phyloP scores from a whole-genome alignment of 441 rosid species.

The Geranium incanum region DNA sequence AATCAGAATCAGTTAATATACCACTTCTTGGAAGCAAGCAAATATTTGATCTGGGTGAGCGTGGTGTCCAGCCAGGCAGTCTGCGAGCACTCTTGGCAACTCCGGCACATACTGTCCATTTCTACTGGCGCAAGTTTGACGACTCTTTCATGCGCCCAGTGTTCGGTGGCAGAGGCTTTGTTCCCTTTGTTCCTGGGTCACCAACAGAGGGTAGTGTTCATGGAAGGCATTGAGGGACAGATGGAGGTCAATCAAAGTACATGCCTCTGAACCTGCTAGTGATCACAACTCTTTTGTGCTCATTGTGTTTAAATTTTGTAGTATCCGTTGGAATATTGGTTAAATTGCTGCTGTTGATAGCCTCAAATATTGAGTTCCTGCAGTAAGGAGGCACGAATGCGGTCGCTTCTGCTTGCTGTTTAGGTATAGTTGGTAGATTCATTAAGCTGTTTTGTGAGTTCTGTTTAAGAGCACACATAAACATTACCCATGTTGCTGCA shows the following conservation, averaged over 20 bases:
- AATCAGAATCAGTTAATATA: conserved; percentile 31
- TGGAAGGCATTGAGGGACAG: conserved; percentile 24
- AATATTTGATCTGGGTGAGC: conserved; percentile 26
- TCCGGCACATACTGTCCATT: conserved; percentile 77
- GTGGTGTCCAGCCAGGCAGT: conserved; percentile 43
- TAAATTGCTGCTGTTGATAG: background rate
- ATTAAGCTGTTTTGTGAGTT: background rate
- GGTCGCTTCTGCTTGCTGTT: background rate
- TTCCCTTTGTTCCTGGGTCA: conserved; percentile 71
- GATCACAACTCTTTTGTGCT: background rate
- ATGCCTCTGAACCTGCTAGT: background rate
- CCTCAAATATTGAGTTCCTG: background rate
- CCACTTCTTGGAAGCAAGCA: conserved; percentile 63
- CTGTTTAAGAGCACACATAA: background rate
- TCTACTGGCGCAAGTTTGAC: conserved; percentile 88
- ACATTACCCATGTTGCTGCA: background rate
- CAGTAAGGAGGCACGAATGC: background rate
- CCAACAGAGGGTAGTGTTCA: conserved; percentile 54
- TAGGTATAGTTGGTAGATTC: background rate
- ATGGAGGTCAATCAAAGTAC: background rate
- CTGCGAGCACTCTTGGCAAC: conserved; percentile 62
- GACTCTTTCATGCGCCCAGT: conserved; percentile 82
- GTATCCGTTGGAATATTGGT: background rate
- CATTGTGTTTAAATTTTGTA: background rate
- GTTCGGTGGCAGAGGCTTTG: conserved; percentile 93